These are phyloP conservation scores for Chamaecyparis obtusa DNA, from an alignment of 75 land plant species.

Conservation along the genomic window DNA sequence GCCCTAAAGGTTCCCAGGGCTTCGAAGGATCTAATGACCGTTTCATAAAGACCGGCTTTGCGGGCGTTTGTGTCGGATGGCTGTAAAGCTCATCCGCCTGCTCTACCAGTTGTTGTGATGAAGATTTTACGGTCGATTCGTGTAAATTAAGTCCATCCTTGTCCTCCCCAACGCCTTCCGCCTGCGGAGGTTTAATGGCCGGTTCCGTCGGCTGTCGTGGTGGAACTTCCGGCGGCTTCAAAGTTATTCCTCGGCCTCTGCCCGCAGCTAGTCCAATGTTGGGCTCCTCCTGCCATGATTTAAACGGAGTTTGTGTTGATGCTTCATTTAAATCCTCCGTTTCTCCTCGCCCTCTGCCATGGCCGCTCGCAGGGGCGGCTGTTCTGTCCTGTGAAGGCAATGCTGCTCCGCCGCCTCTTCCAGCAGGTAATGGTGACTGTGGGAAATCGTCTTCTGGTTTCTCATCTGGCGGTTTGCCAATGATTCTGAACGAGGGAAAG, in stretches of 20 bases:
- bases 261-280: too few species aligned
- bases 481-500: background rate
- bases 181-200: background rate
- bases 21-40: background rate
- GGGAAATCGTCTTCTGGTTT: background rate
- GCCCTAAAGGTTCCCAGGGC: slow-evolving; percentile 21
- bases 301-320: background rate
- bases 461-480: slow-evolving; percentile 3
- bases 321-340: background rate
- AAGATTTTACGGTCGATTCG: background rate
- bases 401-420: background rate
- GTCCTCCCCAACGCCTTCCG: background rate
- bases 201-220: too few species aligned
- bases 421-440: background rate
- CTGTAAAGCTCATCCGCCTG: background rate
- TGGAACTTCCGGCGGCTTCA: background rate
- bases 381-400: background rate
- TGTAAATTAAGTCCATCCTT: too few species aligned
- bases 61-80: background rate
- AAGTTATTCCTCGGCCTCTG: too few species aligned
- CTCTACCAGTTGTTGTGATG: background rate
- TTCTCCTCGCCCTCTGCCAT: background rate
- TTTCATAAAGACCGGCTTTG: background rate
- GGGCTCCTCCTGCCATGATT: background rate
- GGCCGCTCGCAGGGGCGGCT: background rate